phyloP scores from a whole-genome alignment of 345 rosid species.

The Dipteronia sinensis region DNA sequence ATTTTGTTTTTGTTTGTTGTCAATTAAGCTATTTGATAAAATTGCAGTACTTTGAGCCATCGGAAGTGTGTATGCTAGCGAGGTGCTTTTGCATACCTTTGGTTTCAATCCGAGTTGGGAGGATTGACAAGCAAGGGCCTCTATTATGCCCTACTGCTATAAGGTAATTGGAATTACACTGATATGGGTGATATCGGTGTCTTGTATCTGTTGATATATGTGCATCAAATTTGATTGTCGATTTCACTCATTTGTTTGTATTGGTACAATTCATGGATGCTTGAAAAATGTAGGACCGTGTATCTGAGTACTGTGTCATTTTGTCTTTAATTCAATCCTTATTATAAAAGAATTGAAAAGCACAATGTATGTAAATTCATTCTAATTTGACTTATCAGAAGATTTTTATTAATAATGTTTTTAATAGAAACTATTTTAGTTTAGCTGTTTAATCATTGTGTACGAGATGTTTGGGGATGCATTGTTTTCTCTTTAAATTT shows the following conservation, averaged over 20 bases:
- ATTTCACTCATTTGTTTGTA: not conserved
- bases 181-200: not conserved
- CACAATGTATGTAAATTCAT: not conserved
- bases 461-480: not conserved
- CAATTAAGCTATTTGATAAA: not conserved
- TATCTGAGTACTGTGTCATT: not conserved
- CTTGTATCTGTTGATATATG: not conserved
- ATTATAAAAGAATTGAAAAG: not conserved
- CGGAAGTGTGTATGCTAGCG: conserved; percentile 90
- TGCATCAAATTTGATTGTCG: not conserved
- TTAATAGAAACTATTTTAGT: not conserved
- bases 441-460: not conserved
- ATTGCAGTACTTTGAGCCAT: conserved; percentile 80
- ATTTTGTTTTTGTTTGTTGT: not conserved
- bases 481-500: not conserved
- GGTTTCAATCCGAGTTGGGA: conserved; percentile 91
- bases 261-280: not conserved
- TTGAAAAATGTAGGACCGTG: not conserved
- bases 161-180: conserved; percentile 54
- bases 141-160: conserved; percentile 60
- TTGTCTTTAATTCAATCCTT: not conserved
- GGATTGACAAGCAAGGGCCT: conserved; percentile 70
- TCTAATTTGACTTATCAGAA: not conserved
- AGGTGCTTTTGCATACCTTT: conserved; percentile 95
- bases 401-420: not conserved